These are phyloP conservation scores for Sclerotinia spermophila DNA, from an alignment of 2,329 filamentous ascomycete genomes.

Conservation along the genomic window DNA sequence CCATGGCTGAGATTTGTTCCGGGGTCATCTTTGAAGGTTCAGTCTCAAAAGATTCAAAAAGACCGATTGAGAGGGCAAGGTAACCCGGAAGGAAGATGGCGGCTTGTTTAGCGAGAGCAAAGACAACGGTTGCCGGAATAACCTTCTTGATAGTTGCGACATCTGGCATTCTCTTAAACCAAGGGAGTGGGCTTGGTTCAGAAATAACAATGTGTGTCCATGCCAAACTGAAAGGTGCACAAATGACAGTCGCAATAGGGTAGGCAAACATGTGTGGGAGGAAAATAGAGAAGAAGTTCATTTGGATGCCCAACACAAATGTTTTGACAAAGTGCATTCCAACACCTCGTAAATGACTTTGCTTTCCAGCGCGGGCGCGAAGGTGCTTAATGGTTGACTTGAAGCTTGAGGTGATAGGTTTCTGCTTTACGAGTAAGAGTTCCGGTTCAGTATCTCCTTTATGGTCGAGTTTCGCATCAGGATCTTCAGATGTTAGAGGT, in stretches of 20 bases:
- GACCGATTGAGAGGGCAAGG: conserved; percentile 37
- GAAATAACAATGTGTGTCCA: conserved; percentile 89
- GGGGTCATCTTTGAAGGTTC: conserved; percentile 22
- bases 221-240: conserved; percentile 66
- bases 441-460: conserved; percentile 39
- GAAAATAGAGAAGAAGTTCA: conserved; percentile 41
- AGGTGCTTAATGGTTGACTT: conserved; percentile 58
- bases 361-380: conserved; percentile 58
- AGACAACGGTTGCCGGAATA: conserved; percentile 60
- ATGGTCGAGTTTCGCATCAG: conserved; percentile 34
- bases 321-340: conserved; percentile 47
- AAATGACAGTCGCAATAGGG: conserved; percentile 55
- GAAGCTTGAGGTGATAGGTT: conserved; percentile 60
- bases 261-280: conserved; percentile 46
- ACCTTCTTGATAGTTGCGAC: conserved; percentile 65
- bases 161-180: conserved; percentile 62
- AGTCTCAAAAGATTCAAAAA: conserved; percentile 40
- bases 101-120: conserved; percentile 56
- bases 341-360: conserved; percentile 67
- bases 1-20: conserved; percentile 38
- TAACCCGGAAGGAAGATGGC: conserved; percentile 46
- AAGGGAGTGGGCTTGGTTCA: conserved; percentile 57
- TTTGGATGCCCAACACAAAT: conserved; percentile 36
- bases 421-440: conserved; percentile 46
- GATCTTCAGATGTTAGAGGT: conserved; percentile 37